Evolutionary conservation across 73 alveolate genomes (phyloP).

Genomic region (Stentor coeruleus): DNA sequence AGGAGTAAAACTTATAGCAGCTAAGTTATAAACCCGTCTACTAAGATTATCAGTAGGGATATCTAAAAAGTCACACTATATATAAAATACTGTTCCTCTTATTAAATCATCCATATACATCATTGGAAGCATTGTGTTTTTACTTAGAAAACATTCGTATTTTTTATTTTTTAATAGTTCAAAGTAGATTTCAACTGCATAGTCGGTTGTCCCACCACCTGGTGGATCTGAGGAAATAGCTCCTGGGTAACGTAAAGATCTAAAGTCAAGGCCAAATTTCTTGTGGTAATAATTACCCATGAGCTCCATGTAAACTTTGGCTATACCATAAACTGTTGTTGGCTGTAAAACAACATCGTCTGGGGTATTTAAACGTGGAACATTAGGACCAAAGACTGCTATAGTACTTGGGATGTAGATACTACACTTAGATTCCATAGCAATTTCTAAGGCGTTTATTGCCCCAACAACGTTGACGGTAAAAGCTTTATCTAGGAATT

Average conservation of each 20-base stretch:
- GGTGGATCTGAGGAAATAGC: conserved; percentile 35
- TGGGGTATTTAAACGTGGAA: conserved; percentile 28
- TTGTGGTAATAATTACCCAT: conserved; percentile 44
- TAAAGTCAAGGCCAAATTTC: conserved; percentile 49
- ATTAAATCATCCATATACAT: conserved; percentile 52
- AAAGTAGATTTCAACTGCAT: conserved; percentile 49
- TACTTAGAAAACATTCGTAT: conserved; percentile 34
- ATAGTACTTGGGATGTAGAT: conserved; percentile 44
- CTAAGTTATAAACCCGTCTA: conserved; percentile 43
- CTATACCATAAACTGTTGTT: conserved; percentile 43
- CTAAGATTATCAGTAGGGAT: conserved; percentile 32
- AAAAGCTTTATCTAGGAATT: conserved; percentile 32
- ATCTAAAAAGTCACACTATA: conserved; percentile 30
- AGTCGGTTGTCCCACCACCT: conserved; percentile 57
- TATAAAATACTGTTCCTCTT: conserved; percentile 39
- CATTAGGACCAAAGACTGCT: conserved; percentile 48
- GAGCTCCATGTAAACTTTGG: conserved; percentile 50
- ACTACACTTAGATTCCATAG: conserved; percentile 35
- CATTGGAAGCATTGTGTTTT: conserved; percentile 42
- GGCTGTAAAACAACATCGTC: conserved; percentile 40
- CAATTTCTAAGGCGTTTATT: conserved; percentile 46
- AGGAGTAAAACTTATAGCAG: conserved; percentile 42
- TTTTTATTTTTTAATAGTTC: conserved; percentile 34
- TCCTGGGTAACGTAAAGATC: conserved; percentile 56
- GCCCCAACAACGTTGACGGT: conserved; percentile 38